Evolutionary conservation across 345 rosid genomes (phyloP).

Genomic region (Carallia brachiata): DNA sequence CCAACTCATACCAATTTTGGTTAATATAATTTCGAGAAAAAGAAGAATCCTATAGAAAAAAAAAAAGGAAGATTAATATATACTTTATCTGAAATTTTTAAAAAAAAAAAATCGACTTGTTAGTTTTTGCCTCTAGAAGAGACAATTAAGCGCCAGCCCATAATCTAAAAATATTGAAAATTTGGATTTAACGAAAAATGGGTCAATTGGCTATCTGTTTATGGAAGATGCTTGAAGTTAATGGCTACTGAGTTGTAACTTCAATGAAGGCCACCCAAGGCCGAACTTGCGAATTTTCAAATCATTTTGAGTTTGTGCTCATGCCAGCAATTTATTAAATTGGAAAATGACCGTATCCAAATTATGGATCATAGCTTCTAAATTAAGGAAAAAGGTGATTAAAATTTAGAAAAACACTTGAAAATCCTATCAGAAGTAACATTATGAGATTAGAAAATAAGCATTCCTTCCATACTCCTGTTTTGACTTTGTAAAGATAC

Average conservation of each 20-base stretch:
- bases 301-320: slow-evolving; percentile 14
- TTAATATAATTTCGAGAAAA: too few relatives aligned
- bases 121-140: too few relatives aligned
- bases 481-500: not conserved
- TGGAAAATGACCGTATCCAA: not conserved
- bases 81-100: too few relatives aligned
- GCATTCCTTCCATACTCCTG: not conserved
- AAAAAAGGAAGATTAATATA: too few relatives aligned
- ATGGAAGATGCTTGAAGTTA: slow-evolving; percentile 23
- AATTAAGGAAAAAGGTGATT: not conserved
- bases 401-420: not conserved
- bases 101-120: too few relatives aligned
- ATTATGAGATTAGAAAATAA: not conserved
- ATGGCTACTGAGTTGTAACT: slow-evolving; percentile 25
- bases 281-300: slow-evolving; percentile 18
- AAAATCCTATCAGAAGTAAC: slow-evolving; percentile 1
- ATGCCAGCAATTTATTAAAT: not conserved
- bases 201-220: slow-evolving; percentile 20
- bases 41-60: too few relatives aligned
- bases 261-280: slow-evolving; percentile 28
- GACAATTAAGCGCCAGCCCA: too few relatives aligned
- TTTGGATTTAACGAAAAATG: not conserved
- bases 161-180: not conserved
- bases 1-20: too few relatives aligned
- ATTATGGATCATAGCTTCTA: not conserved